phyloP scores from a whole-genome alignment of 2,329 filamentous ascomycete species.

The Lecanicillium sp. region DNA sequence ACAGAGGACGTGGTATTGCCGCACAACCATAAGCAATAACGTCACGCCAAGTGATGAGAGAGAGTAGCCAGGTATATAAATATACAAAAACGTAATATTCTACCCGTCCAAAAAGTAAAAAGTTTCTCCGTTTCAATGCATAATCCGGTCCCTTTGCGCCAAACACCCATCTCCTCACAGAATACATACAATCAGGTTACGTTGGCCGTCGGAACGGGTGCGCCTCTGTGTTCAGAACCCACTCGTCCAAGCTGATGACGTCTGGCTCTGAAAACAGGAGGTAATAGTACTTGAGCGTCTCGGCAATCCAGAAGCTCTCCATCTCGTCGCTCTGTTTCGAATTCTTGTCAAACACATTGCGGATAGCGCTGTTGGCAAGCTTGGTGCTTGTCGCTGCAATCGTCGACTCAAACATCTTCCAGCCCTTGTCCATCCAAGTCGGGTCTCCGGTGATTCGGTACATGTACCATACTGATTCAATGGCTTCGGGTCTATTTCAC shows the following conservation, averaged over 20 bases:
- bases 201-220: conserved; percentile 46
- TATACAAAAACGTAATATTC: no score
- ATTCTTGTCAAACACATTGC: conserved; percentile 46
- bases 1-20: no score
- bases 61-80: no score
- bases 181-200: no score
- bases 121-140: no score
- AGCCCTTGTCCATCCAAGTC: conserved; percentile 71
- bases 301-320: conserved; percentile 87
- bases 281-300: conserved; percentile 91
- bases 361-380: conserved; percentile 62
- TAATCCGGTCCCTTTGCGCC: no score
- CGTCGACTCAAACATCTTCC: conserved; percentile 75
- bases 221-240: conserved; percentile 58
- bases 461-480: conserved; percentile 84
- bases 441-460: conserved; percentile 81
- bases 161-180: no score
- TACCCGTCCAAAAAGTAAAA: no score
- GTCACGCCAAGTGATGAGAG: no score
- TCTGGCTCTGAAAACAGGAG: conserved; percentile 64
- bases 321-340: conserved; percentile 51
- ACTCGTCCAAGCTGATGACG: conserved; percentile 60
- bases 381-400: conserved; percentile 57
- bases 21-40: no score
- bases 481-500: conserved; percentile 71